A percentile compares a stretch with the other conserved stretches of the same genome.
phyloP scores from a whole-genome alignment of 1,284 basidiomycete genomes.

The Microstroma glucosiphilum region DNA sequence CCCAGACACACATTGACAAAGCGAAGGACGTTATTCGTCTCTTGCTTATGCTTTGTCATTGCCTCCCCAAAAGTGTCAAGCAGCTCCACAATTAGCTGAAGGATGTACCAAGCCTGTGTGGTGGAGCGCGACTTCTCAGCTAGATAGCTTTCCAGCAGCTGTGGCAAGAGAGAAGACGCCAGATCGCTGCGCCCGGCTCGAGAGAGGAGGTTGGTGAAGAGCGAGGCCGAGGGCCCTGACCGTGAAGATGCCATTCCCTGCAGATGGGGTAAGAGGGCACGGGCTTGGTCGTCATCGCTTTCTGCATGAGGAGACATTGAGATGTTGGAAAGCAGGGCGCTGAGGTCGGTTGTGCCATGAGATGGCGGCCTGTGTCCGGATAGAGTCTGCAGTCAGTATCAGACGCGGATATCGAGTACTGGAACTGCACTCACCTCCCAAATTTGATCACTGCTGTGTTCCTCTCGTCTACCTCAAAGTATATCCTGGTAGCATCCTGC shows the following conservation, averaged over 20 bases:
- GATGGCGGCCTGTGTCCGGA: neutral
- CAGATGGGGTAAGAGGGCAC: neutral
- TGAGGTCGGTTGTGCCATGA: neutral
- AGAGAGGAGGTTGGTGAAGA: neutral
- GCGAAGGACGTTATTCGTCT: constrained; percentile 28
- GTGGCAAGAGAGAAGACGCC: constrained; percentile 5
- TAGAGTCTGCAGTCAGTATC: neutral
- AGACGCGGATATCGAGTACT: no score
- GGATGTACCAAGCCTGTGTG: constrained; percentile 2
- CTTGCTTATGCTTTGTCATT: constrained; percentile 25
- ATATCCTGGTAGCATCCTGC: no score
- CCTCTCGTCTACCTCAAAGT: no score
- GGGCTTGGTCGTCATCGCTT: neutral
- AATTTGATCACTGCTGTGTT: no score
- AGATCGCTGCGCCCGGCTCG: constrained; percentile 1
- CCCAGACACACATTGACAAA: constrained; percentile 41
- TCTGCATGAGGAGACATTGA: neutral
- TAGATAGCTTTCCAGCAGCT: constrained; percentile 7
- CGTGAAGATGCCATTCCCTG: neutral
- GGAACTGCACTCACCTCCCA: no score
- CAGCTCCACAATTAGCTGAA: constrained; percentile 40
- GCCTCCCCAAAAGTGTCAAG: constrained; percentile 39
- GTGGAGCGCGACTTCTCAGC: neutral
- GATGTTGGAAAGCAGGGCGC: neutral
- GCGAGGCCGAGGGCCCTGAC: neutral